A percentile compares a stretch with the other conserved stretches of the same genome.
phyloP scores from a whole-genome alignment of 139 green algal genomes.

The Chlorella vulgaris region DNA sequence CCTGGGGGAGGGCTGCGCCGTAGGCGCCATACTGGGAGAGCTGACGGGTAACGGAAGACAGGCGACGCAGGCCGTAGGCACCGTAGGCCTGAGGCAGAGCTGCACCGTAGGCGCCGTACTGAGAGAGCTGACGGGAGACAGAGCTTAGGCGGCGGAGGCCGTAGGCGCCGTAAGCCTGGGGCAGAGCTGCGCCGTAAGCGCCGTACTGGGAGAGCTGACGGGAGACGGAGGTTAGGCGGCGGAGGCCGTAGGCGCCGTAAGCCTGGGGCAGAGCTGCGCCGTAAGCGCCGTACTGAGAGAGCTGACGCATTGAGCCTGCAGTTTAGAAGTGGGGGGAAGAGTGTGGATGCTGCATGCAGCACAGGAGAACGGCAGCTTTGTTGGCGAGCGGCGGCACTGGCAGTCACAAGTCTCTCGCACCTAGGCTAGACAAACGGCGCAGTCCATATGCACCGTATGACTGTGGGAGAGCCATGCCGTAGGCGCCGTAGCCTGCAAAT shows the following conservation, averaged over 20 bases:
- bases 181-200: background rate
- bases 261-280: background rate
- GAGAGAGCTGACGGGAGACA: background rate
- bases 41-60: background rate
- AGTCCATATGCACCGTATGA: slow-evolving; percentile 14
- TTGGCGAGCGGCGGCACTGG: background rate
- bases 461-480: background rate
- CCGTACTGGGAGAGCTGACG: background rate
- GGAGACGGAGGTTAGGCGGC: background rate
- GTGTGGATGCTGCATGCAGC: no score
- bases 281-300: background rate
- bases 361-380: no score
- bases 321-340: background rate
- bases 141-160: background rate
- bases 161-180: slow-evolving; percentile 1
- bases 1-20: background rate
- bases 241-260: background rate
- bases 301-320: background rate
- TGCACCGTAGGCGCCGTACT: background rate
- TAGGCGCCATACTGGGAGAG: background rate
- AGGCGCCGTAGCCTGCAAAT: slow-evolving; percentile 14
- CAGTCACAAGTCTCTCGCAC: background rate
- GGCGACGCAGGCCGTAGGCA: background rate
- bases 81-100: background rate
- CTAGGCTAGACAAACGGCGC: background rate